Evolutionary conservation across 176 grass and related monocot genomes (phyloP), one percentile per base, ranked within the genome.

Genomic region (Aegilops bicornis): DNA sequence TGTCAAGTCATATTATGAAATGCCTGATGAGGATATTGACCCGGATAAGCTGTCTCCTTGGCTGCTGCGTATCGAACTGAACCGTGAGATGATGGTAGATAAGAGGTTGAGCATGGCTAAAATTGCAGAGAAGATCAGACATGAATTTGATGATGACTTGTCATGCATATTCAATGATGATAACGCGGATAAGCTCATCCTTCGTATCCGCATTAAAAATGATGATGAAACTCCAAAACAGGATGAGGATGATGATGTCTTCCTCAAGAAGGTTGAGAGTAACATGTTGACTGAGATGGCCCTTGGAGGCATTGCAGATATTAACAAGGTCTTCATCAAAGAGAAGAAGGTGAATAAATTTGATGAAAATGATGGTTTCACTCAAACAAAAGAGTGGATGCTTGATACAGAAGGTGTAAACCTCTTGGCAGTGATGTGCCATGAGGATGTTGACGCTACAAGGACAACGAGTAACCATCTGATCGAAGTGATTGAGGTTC

Each of bases 241-340:
- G 82, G 94, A 96, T 82, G 97, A 98, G 24, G 97, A 98, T 73
- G 94, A 96, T 86, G 97, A 96, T 40, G 94, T 96, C 37, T 98
- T 98, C 84, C 89, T 98, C 40, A 93, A 96, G 69, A 93, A 92
- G 90, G 92, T 96, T 73, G 94, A 98, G 72, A 69, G 92, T 30
- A 98, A 98, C 66, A 98, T 98, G 97, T 94, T 98, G 84, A 98
- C 97, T 37, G 97, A 96, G 87, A 98, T 96, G 97, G 97, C 97
- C 17, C 94, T 96, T 71, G 89, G 97, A 72, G 97, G 97, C 76
- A 98, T 98, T 88, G 94, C 97, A 83, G 97, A 94, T 67, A 98
- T 98, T 74, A 95, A 96, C 76, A 98, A 98, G 83, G 97, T 98
- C 25, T 98, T 98, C 87, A 98, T 98, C 35, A 98, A 96, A 88